Base-by-base conservation (phyloP, 1,284 basidiomycete species). In the Golubevia sp. region DNA sequence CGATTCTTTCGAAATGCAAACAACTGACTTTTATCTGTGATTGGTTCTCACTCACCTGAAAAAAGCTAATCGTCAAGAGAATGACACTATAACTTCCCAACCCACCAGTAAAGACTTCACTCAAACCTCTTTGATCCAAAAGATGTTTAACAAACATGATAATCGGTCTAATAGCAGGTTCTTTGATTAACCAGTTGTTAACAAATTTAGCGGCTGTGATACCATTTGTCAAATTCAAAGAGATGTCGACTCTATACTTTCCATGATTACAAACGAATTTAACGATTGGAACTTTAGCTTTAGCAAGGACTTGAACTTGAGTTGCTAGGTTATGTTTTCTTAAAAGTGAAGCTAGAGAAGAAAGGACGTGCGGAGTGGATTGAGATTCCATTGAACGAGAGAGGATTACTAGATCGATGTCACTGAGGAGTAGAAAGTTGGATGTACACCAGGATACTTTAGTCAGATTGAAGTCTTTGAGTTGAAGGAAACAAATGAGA, bases 21-120 rank as follows among this genome's bases (percentile, higher is more conserved):
- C 18, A 49, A 18, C 21, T 55, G 58, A 21, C 13, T 49, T 38
- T 18, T 3, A 15, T 44, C 21, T 23, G 11, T 23, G 53, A 49
- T 18, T 2, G 2, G 23, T 7, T 48, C 0, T n/a, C 21, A 80
- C 86, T 59, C 50, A 90, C 89, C 86, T 98, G 96, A 55, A 99
- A 86, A 83, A 98, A 98, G 80, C 90, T 93, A 73, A 98, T 89
- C 13, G 91, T 93, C 64, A 98, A 85, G 82, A 93, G 96, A 61
- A 97, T 94, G 70, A 97, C 93, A 67, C 91, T 91, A 84, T 97
- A 99, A 79, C 92, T 94, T 7, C 96, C 95, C 18, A 99, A 85
- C 0, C 97, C 96, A 8, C 97, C 96, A 0, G 91, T 92, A 84
- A 91, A 98, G 13, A 98, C 96, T 84, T 99, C 96, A 83, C 97